These are phyloP conservation scores for Thelonectria blattea DNA, from an alignment of 2,329 filamentous ascomycete species.

Conservation along the genomic window DNA sequence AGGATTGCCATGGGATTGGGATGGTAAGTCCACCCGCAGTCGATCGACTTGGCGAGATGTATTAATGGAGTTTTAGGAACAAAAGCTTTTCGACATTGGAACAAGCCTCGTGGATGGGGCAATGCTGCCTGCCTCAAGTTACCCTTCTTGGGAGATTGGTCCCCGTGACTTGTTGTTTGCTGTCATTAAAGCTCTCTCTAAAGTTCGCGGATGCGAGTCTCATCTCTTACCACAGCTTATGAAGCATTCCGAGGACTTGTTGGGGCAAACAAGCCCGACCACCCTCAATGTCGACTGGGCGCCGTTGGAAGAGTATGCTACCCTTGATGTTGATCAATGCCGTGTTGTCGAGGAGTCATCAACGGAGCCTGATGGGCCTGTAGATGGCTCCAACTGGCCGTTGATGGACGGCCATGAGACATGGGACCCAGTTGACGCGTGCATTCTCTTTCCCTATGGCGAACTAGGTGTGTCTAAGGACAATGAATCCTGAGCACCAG, in stretches of 20 bases:
- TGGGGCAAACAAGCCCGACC: conserved; percentile 21
- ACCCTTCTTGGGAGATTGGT: conserved; percentile 36
- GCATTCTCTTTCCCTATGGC: not conserved
- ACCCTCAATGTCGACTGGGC: conserved; percentile 27
- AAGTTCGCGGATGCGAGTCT: conserved; percentile 37
- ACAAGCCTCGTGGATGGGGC: conserved; percentile 40
- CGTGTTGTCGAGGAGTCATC: conserved; percentile 23
- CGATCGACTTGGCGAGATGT: not conserved
- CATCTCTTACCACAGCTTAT: conserved; percentile 38
- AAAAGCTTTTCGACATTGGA: conserved; percentile 43
- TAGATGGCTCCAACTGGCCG: not conserved
- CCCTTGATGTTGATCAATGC: not conserved
- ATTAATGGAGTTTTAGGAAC: conserved; percentile 35
- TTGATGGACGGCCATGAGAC: not conserved
- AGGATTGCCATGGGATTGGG: conserved; percentile 43
- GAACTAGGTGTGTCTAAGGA: not conserved
- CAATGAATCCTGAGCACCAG: not conserved
- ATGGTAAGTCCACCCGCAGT: conserved; percentile 32
- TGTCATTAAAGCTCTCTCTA: conserved; percentile 35
- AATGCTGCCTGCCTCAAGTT: conserved; percentile 26
- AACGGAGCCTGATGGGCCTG: not conserved
- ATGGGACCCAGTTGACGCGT: not conserved
- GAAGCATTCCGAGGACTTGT: conserved; percentile 31
- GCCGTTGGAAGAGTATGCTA: not conserved
- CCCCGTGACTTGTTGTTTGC: conserved; percentile 39